A percentile compares a stretch with the other conserved stretches of the same genome.
These are phyloP conservation scores for Aquilaria agallochum DNA, from an alignment of 441 rosid genomes.

Conservation along the genomic window DNA sequence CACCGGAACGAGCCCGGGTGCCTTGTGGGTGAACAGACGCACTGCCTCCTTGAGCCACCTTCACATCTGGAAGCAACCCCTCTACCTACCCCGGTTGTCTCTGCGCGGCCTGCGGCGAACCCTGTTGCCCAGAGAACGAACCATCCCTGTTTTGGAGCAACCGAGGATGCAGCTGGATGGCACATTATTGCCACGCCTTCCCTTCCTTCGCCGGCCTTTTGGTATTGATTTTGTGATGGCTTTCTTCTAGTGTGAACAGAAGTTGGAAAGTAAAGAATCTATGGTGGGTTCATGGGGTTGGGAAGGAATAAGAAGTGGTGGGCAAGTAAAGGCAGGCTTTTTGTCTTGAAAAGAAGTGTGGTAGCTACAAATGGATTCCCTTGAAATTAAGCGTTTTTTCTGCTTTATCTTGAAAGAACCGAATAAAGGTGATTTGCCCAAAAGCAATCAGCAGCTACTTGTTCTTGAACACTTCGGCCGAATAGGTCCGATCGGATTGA, in stretches of 20 bases:
- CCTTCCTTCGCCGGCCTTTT: neutral
- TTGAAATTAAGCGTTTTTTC: neutral
- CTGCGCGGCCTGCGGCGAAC: neutral
- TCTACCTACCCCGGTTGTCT: slow-evolving; percentile 5
- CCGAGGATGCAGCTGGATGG: slow-evolving; percentile 8
- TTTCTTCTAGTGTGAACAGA: neutral
- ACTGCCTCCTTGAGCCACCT: slow-evolving; percentile 23
- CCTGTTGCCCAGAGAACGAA: slow-evolving; percentile 11
- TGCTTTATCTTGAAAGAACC: slow-evolving; percentile 10
- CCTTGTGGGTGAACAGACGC: slow-evolving; percentile 44
- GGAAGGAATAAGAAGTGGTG: slow-evolving; percentile 15
- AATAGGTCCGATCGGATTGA: neutral
- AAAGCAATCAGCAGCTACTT: neutral
- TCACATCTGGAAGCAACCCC: slow-evolving; percentile 3
- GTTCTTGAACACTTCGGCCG: slow-evolving; percentile 10
- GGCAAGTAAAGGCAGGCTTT: slow-evolving; percentile 20
- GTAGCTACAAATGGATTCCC: no score
- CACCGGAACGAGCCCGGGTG: slow-evolving; percentile 63
- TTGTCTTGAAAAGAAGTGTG: no score
- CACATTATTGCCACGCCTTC: slow-evolving; percentile 24
- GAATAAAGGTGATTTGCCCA: neutral
- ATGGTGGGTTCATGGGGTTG: slow-evolving; percentile 11
- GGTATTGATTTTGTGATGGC: neutral
- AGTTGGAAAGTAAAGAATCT: slow-evolving; percentile 22
- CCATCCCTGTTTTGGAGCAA: slow-evolving; percentile 17